Percentiles rank a stretch among this genome's conserved stretches.
Evolutionary conservation across 495 filamentous ascomycete species (phyloP).

Genomic region (Xylaria curta): DNA sequence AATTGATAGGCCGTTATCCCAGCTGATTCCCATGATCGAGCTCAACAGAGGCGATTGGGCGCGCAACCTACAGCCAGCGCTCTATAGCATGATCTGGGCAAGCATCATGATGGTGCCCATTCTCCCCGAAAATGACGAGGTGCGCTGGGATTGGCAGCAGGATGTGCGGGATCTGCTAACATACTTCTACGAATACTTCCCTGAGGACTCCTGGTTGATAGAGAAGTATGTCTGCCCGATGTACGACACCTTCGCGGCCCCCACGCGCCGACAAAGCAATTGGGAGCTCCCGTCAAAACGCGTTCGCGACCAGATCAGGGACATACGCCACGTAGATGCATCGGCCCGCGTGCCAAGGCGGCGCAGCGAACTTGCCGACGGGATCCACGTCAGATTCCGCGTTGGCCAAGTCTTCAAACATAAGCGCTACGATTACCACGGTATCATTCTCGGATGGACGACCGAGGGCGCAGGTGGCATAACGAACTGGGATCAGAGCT

Average conservation of each 20-base stretch:
- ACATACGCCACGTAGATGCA: slow-evolving; percentile 35
- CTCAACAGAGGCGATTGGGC: slow-evolving; percentile 45
- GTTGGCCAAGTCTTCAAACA: slow-evolving; percentile 89
- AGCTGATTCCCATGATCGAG: slow-evolving; percentile 44
- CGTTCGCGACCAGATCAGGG: slow-evolving; percentile 42
- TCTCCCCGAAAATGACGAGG: slow-evolving; percentile 38
- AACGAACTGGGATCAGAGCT: slow-evolving; percentile 35
- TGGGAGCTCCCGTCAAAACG: slow-evolving; percentile 43
- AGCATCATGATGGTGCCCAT: slow-evolving; percentile 67
- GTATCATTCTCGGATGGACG: slow-evolving; percentile 89
- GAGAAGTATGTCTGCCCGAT: slow-evolving; percentile 69
- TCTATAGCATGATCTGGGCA: slow-evolving; percentile 80
- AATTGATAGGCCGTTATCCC: slow-evolving; percentile 36
- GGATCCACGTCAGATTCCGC: slow-evolving; percentile 55
- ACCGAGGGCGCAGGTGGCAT: slow-evolving; percentile 43
- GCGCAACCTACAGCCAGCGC: slow-evolving; percentile 67
- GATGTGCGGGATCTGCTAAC: slow-evolving; percentile 66
- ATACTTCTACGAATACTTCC: slow-evolving; percentile 70
- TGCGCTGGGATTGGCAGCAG: slow-evolving; percentile 50
- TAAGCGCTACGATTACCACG: slow-evolving; percentile 77
- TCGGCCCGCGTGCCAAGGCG: slow-evolving; percentile 30
- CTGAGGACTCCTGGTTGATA: slow-evolving; percentile 72
- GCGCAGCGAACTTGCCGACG: slow-evolving; percentile 39
- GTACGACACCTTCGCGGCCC: slow-evolving; percentile 46
- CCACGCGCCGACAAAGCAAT: slow-evolving; percentile 30